Evolutionary conservation across 345 rosid species (phyloP).

Genomic region (Hypericum androsaemum): DNA sequence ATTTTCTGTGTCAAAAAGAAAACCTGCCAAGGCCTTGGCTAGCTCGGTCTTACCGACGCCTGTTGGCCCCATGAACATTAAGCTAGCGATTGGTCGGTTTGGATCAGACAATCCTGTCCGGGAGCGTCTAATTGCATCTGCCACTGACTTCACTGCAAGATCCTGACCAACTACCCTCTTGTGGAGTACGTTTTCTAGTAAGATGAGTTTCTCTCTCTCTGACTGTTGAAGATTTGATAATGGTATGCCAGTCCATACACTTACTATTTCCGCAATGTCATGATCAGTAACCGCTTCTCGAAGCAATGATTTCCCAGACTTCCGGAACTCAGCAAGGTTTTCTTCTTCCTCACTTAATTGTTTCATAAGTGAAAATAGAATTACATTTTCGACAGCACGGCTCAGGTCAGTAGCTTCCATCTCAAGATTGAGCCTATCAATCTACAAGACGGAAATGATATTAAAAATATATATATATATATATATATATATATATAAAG

Average conservation of each 20-base stretch:
- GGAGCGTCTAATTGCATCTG: not conserved
- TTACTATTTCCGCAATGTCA: conserved; percentile 4
- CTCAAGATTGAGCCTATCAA: not conserved
- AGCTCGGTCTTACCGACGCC: conserved; percentile 8
- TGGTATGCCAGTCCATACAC: conserved; percentile 1
- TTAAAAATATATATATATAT: no score
- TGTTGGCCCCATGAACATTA: conserved; percentile 2
- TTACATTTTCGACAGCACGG: not conserved
- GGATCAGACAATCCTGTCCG: not conserved
- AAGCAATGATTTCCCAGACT: not conserved
- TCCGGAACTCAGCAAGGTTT: not conserved
- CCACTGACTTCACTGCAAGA: not conserved
- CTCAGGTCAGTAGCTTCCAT: not conserved
- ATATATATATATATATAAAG: no score
- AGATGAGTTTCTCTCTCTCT: not conserved
- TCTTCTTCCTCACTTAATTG: not conserved
- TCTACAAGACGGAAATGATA: not conserved
- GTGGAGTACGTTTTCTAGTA: not conserved
- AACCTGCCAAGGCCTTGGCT: conserved; percentile 1
- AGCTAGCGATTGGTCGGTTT: not conserved
- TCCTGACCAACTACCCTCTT: conserved; percentile 8
- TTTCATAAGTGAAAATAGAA: not conserved
- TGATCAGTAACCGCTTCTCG: no score
- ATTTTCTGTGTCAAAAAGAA: not conserved
- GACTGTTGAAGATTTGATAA: not conserved